These are phyloP conservation scores for Clonostachys byssicola DNA, from an alignment of 2,329 filamentous ascomycete genomes.

Conservation along the genomic window DNA sequence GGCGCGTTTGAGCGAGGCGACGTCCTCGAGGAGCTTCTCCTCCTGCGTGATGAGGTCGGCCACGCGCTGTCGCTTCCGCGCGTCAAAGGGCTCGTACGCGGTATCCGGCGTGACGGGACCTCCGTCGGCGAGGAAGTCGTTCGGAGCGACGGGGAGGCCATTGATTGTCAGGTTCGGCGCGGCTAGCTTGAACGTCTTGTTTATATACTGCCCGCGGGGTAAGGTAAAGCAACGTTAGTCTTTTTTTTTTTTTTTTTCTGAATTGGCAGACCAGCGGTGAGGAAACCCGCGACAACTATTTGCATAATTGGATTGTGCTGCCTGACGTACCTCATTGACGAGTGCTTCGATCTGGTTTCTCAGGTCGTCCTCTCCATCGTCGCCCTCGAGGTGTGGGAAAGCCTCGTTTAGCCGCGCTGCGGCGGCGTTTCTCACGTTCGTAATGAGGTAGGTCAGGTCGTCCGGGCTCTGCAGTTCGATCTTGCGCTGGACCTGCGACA, in stretches of 20 bases:
- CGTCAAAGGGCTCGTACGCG: constrained; percentile 57
- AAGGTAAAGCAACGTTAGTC: not conserved
- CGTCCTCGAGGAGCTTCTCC: constrained; percentile 60
- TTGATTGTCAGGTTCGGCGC: constrained; percentile 60
- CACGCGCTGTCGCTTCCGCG: constrained; percentile 52
- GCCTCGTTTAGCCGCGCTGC: constrained; percentile 62
- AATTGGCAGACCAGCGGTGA: not conserved
- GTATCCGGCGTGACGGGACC: constrained; percentile 12
- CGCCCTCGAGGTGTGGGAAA: constrained; percentile 58
- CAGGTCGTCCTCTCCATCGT: constrained; percentile 48
- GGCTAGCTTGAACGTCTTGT: constrained; percentile 53
- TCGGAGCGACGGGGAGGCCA: constrained; percentile 44
- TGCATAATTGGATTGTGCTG: not conserved
- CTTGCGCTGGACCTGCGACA: constrained; percentile 55
- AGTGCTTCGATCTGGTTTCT: constrained; percentile 54
- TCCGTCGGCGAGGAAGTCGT: constrained; percentile 24
- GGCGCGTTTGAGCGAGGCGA: constrained; percentile 53
- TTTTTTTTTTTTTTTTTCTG: too few species aligned
- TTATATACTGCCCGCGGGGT: constrained; percentile 47
- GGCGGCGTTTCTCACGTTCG: constrained; percentile 66
- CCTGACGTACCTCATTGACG: constrained; percentile 47
- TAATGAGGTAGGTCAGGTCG: constrained; percentile 66
- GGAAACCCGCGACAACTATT: too few species aligned
- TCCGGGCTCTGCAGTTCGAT: constrained; percentile 77
- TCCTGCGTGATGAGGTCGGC: constrained; percentile 58